Base-by-base conservation (phyloP, 371 early-diverging fungal genomes). In the Coemansia sp. region DNA sequence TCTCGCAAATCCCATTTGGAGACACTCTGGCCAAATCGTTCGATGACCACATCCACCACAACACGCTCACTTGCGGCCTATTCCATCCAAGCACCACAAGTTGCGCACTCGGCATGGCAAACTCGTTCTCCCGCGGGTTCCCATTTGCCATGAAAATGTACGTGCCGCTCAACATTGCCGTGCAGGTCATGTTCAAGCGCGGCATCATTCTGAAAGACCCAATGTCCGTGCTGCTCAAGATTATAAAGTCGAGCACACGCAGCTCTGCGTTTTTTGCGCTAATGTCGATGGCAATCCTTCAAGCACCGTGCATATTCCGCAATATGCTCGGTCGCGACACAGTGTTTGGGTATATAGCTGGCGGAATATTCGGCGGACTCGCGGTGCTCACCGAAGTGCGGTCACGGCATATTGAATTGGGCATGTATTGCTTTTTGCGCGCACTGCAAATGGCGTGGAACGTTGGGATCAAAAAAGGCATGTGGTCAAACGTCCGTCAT, bases 361-460 rank as follows among this genome's bases (percentile, higher is more conserved):
- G 89, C 51, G 94, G 94, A 33, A 62, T 89, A 20, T 64, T 88
- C 3, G 84, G 86, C 12, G 94, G 94, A 5, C 69, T 86, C 9
- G 86, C 88, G 64, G 86, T 90, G 12, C 65, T 93, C 51, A 79
- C 92, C 6, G 94, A 94, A 78, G 85, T 87, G 16, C 88, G 86
- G 7, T 88, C 91, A 2, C 89, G 94, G 28, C 89, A 91, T 12
- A 64, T 82, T 78, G 94, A 94, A 75, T 82, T 94, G 58, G 93
- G 87, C 25, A 81, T 94, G 74, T 94, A 94, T 75, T 90, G 90
- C 69, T 77, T 93, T 55, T 87, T 93, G 57, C 84, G 94, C 58
- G 93, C 92, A 0, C 68, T 93, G 52, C 93, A 93, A 70, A 84
- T 88, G 9, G 75, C 83, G 26, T 93, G 91, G 91, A 87, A 87